Evolutionary conservation across 495 filamentous ascomycete species (phyloP), one percentile per base, ranked within the genome.

Genomic region (Aspergillus egyptiacus): DNA sequence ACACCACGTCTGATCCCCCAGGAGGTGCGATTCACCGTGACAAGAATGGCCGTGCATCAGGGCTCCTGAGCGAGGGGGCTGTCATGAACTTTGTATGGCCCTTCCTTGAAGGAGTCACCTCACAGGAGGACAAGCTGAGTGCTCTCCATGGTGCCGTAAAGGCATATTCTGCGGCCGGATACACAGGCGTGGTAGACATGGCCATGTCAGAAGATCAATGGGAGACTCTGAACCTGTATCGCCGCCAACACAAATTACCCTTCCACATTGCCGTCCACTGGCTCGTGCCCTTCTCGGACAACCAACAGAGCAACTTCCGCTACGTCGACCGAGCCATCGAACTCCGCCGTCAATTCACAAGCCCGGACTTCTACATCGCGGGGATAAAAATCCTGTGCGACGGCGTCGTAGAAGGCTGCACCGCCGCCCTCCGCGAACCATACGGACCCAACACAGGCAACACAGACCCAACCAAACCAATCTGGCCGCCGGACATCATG

Each of bases 181-280:
- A 82, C 50, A 84, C 82, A 2, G 81, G 82, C 0, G 44, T 81
- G 46, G 69, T 86, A 0, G 82, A 86, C 51, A 84, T 86, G 80
- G 81, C 80, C n/a, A 84, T 85, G 81, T 79, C 84, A 33, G 74
- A 83, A 23, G 68, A 66, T 7, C 67, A 68, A 18, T 84, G 81
- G 81, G 74, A 77, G 13, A 70, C 78, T 23, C 53, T 86, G 25
- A 70, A 75, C 8, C 53, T 62, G 17, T 67, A 76, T 38, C 70
- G 72, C 11, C 56, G 62, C 30, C 63, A 71, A 28, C 58, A 63
- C 2, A 23, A 53, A n/a, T 59, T 79, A 6, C 71, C 75, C 0
- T 76, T 85, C 55, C 70, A 81, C 14, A 73, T 84, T 24, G 80
- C 77, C 7, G 80, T 73, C 30, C 80, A 85, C 48, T 85, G 81